Base-by-base conservation (phyloP, 306 rosid species). In the Aeschynomene evenia region DNA sequence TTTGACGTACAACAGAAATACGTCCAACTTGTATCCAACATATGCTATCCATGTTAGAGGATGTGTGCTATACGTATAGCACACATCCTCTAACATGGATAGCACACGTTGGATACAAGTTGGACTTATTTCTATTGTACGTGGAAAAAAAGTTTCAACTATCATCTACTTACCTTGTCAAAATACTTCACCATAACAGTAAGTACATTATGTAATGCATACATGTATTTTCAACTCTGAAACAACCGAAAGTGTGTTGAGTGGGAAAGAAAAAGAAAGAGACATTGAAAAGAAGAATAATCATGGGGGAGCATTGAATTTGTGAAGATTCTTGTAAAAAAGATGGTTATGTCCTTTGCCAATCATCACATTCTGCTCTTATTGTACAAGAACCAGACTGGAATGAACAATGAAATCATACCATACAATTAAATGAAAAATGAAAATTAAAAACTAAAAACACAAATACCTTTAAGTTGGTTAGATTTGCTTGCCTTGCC, bases 341-440 rank as follows among this genome's bases (percentile, higher is more conserved):
- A 83, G 81, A 81, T 77, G 77, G 73, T 37, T 49, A 51, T 77
- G 86, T 85, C 87, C 86, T 54, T 48, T 78, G 81, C 73, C 73
- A 88, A 88, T 90, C 85, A 90, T 90, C 77, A 80, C 81, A 82
- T 76, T 82, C 83, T 86, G 85, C 85, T 82, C 73, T 70, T n/a
- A 52, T 80, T 76, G 19, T 84, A 80, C 88, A 80, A 79, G 55
- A 74, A 79, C 71, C 71, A 79, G 82, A 80, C 73, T 80, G 88
- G 80, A 70, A 68, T 70, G 79, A 80, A 74, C 74, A 76, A 73
- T 73, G 81, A 72, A 83, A 58, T 72, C 63, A 87, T 86, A 86
- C 79, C 72, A 76, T 70, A 77, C 83, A 77, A 75, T 76, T 49
- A 43, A 63, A 8, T 43, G 33, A 70, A 57, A 56, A 57, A 43